These are phyloP conservation scores for Zygosaccharomyces rouxii DNA, from an alignment of 805 yeast genomes.

Conservation along the genomic window DNA sequence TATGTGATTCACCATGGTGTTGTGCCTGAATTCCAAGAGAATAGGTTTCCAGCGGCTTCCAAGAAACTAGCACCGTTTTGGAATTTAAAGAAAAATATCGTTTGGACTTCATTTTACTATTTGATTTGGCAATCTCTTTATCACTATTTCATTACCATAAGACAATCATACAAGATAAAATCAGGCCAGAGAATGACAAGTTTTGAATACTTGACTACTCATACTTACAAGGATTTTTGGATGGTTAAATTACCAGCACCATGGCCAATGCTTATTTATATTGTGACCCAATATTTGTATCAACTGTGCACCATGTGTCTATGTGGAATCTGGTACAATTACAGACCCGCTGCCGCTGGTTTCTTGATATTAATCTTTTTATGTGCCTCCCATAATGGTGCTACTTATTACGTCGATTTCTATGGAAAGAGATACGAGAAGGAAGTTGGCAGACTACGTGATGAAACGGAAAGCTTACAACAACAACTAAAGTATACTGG, in stretches of 20 bases:
- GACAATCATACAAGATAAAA: conserved; percentile 71
- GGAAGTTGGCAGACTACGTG: conserved; percentile 68
- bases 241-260: conserved; percentile 86
- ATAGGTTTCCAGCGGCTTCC: conserved; percentile 78
- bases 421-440: conserved; percentile 88
- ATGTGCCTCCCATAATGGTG: conserved; percentile 86
- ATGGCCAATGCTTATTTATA: conserved; percentile 82
- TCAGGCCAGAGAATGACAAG: conserved; percentile 78
- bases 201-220: conserved; percentile 75
- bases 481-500: conserved; percentile 21
- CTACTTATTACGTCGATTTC: conserved; percentile 86
- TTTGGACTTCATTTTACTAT: conserved; percentile 77
- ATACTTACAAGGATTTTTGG: conserved; percentile 60
- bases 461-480: conserved; percentile 66
- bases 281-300: conserved; percentile 79
- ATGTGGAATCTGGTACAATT: conserved; percentile 83
- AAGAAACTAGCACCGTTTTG: conserved; percentile 50
- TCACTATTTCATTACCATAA: conserved; percentile 87
- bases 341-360: conserved; percentile 58
- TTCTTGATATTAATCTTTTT: conserved; percentile 72
- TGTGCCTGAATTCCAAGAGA: conserved; percentile 44
- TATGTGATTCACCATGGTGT: conserved; percentile 81
- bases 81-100: conserved; percentile 51
- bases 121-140: conserved; percentile 86
- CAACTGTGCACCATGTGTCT: conserved; percentile 82